These are phyloP conservation scores for Phragmites australis DNA, from an alignment of 176 grass and related monocot genomes.

Conservation along the genomic window DNA sequence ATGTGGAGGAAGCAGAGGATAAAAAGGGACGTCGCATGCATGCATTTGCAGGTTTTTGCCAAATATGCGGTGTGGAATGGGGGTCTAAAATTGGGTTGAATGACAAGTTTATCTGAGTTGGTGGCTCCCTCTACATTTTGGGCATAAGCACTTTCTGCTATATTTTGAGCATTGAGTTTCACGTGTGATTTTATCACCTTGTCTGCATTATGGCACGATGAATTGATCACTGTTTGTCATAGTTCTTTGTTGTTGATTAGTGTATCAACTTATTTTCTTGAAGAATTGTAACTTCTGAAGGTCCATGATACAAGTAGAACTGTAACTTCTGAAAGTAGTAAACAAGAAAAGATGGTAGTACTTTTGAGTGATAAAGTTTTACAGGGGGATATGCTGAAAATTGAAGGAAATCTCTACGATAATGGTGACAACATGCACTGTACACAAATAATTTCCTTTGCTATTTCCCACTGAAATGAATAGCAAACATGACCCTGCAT, in stretches of 20 bases:
- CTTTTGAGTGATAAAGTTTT: background rate
- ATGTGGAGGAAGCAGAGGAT: slow-evolving; percentile 14
- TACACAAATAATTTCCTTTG: background rate
- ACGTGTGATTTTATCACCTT: background rate
- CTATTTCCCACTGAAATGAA: slow-evolving; percentile 18
- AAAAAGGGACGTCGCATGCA: slow-evolving; percentile 19
- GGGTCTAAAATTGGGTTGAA: slow-evolving; percentile 32
- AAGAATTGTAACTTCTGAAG: background rate
- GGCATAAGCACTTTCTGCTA: background rate
- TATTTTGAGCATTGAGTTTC: background rate
- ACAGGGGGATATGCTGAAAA: background rate
- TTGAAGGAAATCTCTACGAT: background rate
- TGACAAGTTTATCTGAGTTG: slow-evolving; percentile 20
- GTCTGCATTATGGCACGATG: background rate
- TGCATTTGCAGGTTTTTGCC: background rate
- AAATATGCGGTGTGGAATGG: slow-evolving; percentile 23
- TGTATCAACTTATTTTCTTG: background rate
- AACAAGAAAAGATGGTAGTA: background rate
- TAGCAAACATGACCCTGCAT: slow-evolving; percentile 14
- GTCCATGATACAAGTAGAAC: background rate
- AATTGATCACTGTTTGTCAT: no score
- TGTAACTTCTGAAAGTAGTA: background rate
- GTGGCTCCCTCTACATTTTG: background rate
- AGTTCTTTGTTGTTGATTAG: no score
- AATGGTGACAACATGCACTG: background rate